Evolutionary conservation across 495 filamentous ascomycete genomes (phyloP), one percentile per base, ranked within the genome.

Genomic region (Stereocaulon alpinum): DNA sequence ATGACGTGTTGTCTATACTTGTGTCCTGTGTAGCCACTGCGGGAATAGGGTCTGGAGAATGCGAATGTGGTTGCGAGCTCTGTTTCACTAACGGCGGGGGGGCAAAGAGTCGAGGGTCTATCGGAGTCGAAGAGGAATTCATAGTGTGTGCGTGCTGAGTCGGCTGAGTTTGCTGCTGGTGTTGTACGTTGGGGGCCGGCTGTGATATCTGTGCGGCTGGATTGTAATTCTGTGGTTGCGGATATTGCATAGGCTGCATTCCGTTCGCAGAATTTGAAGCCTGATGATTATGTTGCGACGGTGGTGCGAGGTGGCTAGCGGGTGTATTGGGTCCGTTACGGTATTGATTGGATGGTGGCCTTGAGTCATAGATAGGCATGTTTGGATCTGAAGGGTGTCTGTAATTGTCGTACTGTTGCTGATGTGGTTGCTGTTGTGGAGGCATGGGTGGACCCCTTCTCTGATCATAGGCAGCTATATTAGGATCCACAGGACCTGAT

Each of bases 61-160:
- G 49, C 49, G 41, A 27, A 12, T 59, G 43, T 0, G 15, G 18
- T 15, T 62, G 55, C 3, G 43, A 10, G n/a, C 53, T 32, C 54
- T 57, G 60, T 37, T 47, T 56, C 45, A 61, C 17, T 43, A 58
- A 29, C 10, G 66, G 57, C 37, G 65, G 57, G 0, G 59, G 20
- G 27, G n/a, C 64, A 48, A 67, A 62, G 20, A 68, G 58, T 20
- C 60, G 58, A 30, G 66, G 66, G 52, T 68, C 66, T 14, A 68
- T 68, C 4, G 64, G 66, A n/a, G 62, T 62, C 40, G 62, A 64
- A 14, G 60, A 53, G 18, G 59, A 44, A 20, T 37, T 47, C 12
- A 40, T 20, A n/a, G 41, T 17, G n/a, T 37, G 49, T 18, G 29
- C 15, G n/a, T 52, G 49, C n/a, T 14, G 14, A 29, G 22, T 22